Base-by-base conservation (phyloP, 495 filamentous ascomycete genomes). In the Aspergillus steynii region DNA sequence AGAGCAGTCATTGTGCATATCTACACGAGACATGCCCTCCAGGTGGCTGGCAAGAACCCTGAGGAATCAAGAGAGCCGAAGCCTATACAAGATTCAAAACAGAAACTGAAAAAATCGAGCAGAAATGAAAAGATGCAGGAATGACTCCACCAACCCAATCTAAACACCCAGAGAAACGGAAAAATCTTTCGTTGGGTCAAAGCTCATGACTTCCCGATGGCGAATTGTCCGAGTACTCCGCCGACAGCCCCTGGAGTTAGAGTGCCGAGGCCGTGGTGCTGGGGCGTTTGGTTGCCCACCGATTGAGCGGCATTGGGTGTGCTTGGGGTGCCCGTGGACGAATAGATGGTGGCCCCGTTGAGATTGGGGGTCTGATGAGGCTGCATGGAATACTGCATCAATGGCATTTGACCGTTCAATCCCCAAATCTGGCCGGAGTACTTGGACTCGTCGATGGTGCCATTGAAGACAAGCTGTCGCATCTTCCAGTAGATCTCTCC, bases 401-500 rank as follows among this genome's bases (percentile, higher is more conserved):
- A 62, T 15, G 75, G 80, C 75, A 72, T 84, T 65, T 79, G 74
- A 4, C 88, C 86, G 64, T 89, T 90, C 56, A 97, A 78, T 10
- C 93, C 93, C 90, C 92, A 97, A 61, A 97, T 88, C 69, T 94
- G 93, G 34, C 89, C 89, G 5, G 89, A 80, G 65, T 91, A 90
- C 54, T 91, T 90, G 55, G 87, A 83, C 8, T 86, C 80, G 53
- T 85, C 80, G 52, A 96, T 93, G 42, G 82, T 81, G 55, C 93
- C 92, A 64, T 89, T 87, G 75, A 96, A 96, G 49, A 97, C 92
- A 50, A 88, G 79, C 65, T 92, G 89, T 48, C 92, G 83, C 74
- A 93, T 85, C 68, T 90, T 89, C 80, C 93, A 96, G 77, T 96
- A 99, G 25, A 96, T 89, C 69, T 91, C 90, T 29, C 95, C 95